Base-by-base conservation (phyloP, 805 yeast genomes). In the Scheffersomyces spartinae region DNA sequence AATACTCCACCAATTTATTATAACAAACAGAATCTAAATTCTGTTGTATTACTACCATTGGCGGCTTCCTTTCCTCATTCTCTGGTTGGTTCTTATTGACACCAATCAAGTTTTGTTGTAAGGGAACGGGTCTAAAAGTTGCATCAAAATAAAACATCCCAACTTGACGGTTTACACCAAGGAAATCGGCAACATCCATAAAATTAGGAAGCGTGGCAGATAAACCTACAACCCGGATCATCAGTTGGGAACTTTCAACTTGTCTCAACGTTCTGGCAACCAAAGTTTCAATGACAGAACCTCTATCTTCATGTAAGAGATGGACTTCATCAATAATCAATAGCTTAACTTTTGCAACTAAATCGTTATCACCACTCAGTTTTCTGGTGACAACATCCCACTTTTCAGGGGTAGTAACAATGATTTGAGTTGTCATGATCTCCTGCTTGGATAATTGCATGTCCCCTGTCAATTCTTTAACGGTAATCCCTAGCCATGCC, bases 301-400 rank as follows among this genome's bases (percentile, higher is more conserved):
- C 98, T 60, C 98, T 72, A 29, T 91, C 98, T 68, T 91, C 98
- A 41, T 91, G 97, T 27, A 91, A 64, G 43, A 91, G 60, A 64
- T 91, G 98, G 0, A 91, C 97, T 54, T 91, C 98, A 61, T 91
- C 98, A 33, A 91, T 86, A 31, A 91, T 83, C 30, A 91, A 55
- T 9, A 91, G 55, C 47, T 77, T 82, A 7, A 91, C 93, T 40
- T 84, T 85, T 8, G 80, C 72, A 3, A 83, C 82, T 24, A 86
- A 51, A 38, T 85, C 94, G 25, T 71, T 72, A 41, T 86, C 96
- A 26, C 95, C 96, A 38, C 68, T 78, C 19, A 86, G 77, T 45
- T 91, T 91, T 45, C 97, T 70, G 0, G 98, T 88, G 2, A 91
- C 95, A 2, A 91, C 96, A 55, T 85, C 96, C 96, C 96, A 85